Percentiles rank a stretch among this genome's conserved stretches.
Evolutionary conservation across 768 basidiomycete species (phyloP).

Genomic region (Myochromella boudieri): DNA sequence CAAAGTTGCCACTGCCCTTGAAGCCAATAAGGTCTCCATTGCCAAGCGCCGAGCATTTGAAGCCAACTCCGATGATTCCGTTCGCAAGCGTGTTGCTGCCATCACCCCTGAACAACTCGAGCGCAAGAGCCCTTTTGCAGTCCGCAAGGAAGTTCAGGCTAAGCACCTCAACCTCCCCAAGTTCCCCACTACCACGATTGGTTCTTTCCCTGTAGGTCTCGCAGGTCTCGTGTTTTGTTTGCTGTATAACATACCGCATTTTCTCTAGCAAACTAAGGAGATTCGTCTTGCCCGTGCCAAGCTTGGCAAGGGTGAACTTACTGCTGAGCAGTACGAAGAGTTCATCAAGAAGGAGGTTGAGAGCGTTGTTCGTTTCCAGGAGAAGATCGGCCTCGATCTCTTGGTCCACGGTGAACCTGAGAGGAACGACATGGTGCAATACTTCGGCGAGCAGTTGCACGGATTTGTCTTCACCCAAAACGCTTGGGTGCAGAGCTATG

Average conservation of each 20-base stretch:
- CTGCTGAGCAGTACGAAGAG: constrained; percentile 84
- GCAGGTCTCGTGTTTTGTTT: background rate
- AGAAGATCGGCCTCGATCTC: constrained; percentile 92
- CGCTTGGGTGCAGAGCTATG: constrained; percentile 99
- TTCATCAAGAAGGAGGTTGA: constrained; percentile 99
- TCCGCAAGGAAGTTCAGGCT: constrained; percentile 86
- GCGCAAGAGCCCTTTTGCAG: constrained; percentile 86
- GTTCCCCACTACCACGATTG: constrained; percentile 98
- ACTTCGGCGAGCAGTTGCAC: constrained; percentile 94
- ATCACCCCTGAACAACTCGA: constrained; percentile 85
- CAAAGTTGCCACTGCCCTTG: constrained; percentile 67
- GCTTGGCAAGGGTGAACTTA: constrained; percentile 88
- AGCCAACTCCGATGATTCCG: constrained; percentile 86
- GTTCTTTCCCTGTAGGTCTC: constrained; percentile 87
- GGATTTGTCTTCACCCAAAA: constrained; percentile 99
- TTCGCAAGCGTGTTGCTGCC: constrained; percentile 92
- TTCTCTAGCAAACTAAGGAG: constrained; percentile 90
- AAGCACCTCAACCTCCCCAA: constrained; percentile 88
- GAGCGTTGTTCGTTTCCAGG: constrained; percentile 93
- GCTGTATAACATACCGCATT: constrained; percentile 16
- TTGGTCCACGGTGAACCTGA: constrained; percentile 99
- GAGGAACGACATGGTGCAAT: constrained; percentile 99
- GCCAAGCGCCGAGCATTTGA: constrained; percentile 95
- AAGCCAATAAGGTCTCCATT: constrained; percentile 89
- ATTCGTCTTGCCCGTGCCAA: constrained; percentile 97